These are phyloP conservation scores for Aspergillus tubingensis DNA, from an alignment of 2,329 filamentous ascomycete genomes.

Conservation along the genomic window DNA sequence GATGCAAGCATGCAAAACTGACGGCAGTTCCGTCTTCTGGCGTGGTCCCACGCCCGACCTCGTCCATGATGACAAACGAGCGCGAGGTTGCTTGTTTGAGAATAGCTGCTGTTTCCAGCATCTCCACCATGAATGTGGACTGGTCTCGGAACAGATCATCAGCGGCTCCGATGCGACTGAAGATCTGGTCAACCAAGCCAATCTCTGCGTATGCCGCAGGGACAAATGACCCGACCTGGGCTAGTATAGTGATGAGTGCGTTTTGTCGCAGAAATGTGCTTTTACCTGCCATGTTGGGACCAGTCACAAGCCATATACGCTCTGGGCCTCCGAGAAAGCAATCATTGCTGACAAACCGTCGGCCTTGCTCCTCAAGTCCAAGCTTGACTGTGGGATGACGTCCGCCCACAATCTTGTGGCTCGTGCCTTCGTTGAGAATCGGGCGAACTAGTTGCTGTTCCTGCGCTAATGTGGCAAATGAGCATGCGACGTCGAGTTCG, in stretches of 20 bases:
- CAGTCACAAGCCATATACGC: constrained; percentile 67
- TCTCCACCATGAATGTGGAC: constrained; percentile 99
- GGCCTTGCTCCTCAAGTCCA: constrained; percentile 75
- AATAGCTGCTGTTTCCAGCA: constrained; percentile 93
- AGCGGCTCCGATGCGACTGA: constrained; percentile 88
- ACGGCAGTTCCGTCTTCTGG: constrained; percentile 89
- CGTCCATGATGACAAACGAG: constrained; percentile 97
- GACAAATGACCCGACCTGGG: constrained; percentile 90
- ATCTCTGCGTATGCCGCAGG: constrained; percentile 83
- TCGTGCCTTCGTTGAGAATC: constrained; percentile 63
- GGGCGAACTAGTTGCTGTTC: constrained; percentile 76
- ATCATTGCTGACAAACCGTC: constrained; percentile 82
- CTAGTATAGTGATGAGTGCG: constrained; percentile 88
- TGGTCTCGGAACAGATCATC: constrained; percentile 95
- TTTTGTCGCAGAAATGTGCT: constrained; percentile 95
- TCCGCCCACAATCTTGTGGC: constrained; percentile 78
- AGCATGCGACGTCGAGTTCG: constrained; percentile 86
- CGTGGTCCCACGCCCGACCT: constrained; percentile 91
- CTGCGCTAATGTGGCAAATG: constrained; percentile 75
- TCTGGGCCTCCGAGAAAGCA: constrained; percentile 77
- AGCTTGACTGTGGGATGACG: constrained; percentile 91
- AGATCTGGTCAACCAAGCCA: constrained; percentile 93
- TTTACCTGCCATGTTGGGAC: constrained; percentile 99
- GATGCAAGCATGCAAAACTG: constrained; percentile 82
- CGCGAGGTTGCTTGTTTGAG: constrained; percentile 78